phyloP scores from a whole-genome alignment of 768 basidiomycete species.

The Clavaria fumosa region DNA sequence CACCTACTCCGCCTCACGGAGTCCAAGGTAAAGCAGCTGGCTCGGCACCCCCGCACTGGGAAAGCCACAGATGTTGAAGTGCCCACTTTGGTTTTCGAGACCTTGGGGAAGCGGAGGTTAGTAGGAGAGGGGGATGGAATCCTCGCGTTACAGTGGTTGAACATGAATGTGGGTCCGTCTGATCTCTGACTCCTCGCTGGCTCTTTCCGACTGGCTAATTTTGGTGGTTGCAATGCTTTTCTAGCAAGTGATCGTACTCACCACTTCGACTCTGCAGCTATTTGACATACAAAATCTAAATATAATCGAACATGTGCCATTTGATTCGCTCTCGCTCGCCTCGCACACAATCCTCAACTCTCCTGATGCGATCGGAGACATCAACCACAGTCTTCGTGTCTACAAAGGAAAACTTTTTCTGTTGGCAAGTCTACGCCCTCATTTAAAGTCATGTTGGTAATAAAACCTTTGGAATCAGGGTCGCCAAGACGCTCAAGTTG shows the following conservation, averaged over 20 bases:
- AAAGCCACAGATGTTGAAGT: conserved; percentile 44
- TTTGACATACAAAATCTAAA: conserved; percentile 45
- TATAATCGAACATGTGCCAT: conserved; percentile 45
- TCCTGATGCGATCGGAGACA: conserved; percentile 32
- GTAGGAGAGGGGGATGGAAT: conserved; percentile 44
- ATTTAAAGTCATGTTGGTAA: too few relatives aligned
- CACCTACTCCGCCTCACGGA: conserved; percentile 55
- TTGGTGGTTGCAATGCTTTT: conserved; percentile 5
- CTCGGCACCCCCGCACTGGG: conserved; percentile 39
- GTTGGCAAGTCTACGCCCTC: conserved; percentile 60
- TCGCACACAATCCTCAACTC: conserved; percentile 36
- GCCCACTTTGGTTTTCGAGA: conserved; percentile 49
- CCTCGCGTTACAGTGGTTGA: conserved; percentile 76
- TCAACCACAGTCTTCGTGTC: conserved; percentile 56
- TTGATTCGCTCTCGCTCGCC: conserved; percentile 40
- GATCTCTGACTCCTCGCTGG: conserved; percentile 4
- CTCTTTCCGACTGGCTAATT: conserved; percentile 3
- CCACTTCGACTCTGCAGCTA: conserved; percentile 41
- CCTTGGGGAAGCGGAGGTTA: conserved; percentile 46
- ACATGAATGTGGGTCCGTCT: conserved; percentile 58
- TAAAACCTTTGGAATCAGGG: too few relatives aligned
- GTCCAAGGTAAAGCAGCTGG: conserved; percentile 32
- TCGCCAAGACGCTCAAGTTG: conserved; percentile 54
- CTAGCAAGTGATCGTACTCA: conserved; percentile 59
- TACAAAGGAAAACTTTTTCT: conserved; percentile 90